A percentile compares a stretch with the other conserved stretches of the same genome.
phyloP scores from a whole-genome alignment of 2,329 filamentous ascomycete species.

The Neurospora sp. region DNA sequence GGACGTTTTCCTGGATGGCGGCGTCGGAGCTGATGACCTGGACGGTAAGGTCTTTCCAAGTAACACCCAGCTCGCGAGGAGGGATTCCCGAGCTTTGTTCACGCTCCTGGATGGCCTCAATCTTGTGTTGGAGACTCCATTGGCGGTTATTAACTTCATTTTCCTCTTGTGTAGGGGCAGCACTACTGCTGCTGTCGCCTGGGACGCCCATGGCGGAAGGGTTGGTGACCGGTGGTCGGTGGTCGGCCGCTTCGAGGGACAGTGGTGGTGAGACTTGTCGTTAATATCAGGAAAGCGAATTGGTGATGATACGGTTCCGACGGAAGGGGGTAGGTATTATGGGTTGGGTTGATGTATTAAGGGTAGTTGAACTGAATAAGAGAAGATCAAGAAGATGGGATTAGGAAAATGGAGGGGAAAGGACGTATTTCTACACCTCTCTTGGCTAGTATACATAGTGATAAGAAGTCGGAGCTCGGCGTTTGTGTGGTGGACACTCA shows the following conservation, averaged over 20 bases:
- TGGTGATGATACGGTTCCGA: not conserved
- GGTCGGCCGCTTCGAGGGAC: not conserved
- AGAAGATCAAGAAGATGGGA: not conserved
- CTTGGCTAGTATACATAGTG: not conserved
- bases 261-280: not conserved
- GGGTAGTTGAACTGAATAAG: not conserved
- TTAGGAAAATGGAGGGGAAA: not conserved
- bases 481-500: not conserved
- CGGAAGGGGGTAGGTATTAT: not conserved
- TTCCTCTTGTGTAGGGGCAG: not conserved
- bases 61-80: slow-evolving; percentile 46
- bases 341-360: not conserved
- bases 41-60: slow-evolving; percentile 55
- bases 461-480: not conserved
- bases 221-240: not conserved
- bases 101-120: slow-evolving; percentile 32
- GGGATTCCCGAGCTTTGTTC: slow-evolving; percentile 36
- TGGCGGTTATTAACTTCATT: not conserved
- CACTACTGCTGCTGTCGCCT: not conserved
- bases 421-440: not conserved
- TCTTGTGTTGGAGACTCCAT: slow-evolving; percentile 39
- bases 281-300: not conserved
- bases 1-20: slow-evolving; percentile 54
- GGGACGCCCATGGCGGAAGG: not conserved
- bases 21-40: slow-evolving; percentile 51